These are phyloP conservation scores for Karstenula rhodostoma DNA, from an alignment of 2,329 filamentous ascomycete species.

Conservation along the genomic window DNA sequence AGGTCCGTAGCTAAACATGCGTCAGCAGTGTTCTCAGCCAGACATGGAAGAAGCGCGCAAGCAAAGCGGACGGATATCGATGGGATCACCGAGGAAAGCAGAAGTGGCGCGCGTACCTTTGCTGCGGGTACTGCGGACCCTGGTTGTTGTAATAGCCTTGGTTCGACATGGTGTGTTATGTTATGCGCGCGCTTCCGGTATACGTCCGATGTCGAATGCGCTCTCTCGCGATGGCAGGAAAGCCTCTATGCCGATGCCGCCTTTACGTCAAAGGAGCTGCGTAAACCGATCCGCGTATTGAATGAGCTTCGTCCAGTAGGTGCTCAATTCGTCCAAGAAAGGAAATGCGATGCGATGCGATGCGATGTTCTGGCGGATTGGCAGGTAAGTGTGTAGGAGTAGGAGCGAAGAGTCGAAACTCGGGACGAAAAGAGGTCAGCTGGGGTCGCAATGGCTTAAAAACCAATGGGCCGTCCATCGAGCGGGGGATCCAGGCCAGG, in stretches of 20 bases:
- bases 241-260: background rate
- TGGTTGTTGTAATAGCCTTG: conserved; percentile 49
- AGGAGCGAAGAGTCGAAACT: background rate
- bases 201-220: background rate
- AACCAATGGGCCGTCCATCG: background rate
- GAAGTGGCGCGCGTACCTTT: conserved; percentile 30
- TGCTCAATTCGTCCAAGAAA: too few species aligned
- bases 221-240: background rate
- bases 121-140: conserved; percentile 49
- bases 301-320: too few species aligned
- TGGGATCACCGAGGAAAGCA: too few species aligned
- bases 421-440: background rate
- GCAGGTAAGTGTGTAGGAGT: background rate
- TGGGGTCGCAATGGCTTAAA: background rate
- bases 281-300: background rate
- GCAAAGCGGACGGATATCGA: too few species aligned
- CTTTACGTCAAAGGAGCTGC: background rate
- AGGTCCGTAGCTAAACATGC: conserved; percentile 26
- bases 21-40: background rate
- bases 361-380: background rate
- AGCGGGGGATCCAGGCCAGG: conserved; percentile 11
- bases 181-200: background rate
- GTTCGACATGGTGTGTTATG: conserved; percentile 39
- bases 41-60: background rate
- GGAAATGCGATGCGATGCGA: background rate